Evolutionary conservation across 305 asterid genomes (phyloP).

Genomic region (Solanum hybrid): DNA sequence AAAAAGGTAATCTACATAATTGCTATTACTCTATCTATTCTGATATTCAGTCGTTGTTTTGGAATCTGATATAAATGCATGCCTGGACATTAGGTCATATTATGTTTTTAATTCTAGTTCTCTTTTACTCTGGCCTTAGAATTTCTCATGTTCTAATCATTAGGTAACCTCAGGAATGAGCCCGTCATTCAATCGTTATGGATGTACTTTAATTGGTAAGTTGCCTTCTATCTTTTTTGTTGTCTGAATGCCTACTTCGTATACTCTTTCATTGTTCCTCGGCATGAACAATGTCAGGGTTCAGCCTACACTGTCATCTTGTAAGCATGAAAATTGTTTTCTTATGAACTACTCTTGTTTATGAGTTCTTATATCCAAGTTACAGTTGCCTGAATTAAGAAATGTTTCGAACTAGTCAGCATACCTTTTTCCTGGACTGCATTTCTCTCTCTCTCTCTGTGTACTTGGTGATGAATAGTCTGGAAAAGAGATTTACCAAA

Average conservation of each 20-base stretch:
- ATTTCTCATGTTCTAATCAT: constrained; percentile 11
- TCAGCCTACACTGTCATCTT: background rate
- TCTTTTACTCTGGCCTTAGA: background rate
- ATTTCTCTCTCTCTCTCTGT: too few species aligned
- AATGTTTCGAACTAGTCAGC: too few species aligned
- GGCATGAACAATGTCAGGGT: background rate
- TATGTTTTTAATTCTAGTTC: background rate
- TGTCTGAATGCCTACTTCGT: background rate
- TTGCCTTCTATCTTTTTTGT: background rate
- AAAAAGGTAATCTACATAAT: constrained; percentile 47
- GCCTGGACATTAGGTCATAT: background rate
- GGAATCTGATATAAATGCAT: background rate
- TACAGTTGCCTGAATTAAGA: too few species aligned
- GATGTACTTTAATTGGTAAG: constrained; percentile 79
- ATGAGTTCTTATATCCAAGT: background rate
- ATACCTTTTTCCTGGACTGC: too few species aligned
- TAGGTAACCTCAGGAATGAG: constrained; percentile 95
- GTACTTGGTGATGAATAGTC: too few species aligned
- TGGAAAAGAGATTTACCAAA: too few species aligned
- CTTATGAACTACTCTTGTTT: background rate
- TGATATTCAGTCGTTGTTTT: background rate
- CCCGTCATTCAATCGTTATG: constrained; percentile 72
- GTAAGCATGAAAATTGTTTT: background rate
- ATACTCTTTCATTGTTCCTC: background rate
- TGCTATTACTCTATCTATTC: background rate